Evolutionary conservation across 495 filamentous ascomycete species (phyloP), one percentile per base, ranked within the genome.

Genomic region (Beverwykella pulmonaria): DNA sequence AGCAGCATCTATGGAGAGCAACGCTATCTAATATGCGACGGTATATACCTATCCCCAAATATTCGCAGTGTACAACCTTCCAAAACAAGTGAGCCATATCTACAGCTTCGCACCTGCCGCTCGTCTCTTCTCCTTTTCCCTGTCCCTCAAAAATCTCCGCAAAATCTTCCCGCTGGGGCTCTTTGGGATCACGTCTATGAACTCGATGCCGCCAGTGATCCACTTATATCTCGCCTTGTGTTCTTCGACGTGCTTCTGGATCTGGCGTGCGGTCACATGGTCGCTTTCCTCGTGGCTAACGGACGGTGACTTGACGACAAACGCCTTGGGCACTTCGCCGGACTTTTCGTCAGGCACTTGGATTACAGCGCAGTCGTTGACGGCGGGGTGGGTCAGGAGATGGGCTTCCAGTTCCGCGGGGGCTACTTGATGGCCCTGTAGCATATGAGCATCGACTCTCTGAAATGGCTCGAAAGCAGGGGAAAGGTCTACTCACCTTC

Each of bases 131-230:
- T 87, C 89, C 77, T 82, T 90, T 75, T 93, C 91, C 74, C 84
- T 83, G 73, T 98, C 93, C 36, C 91, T 84, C 60, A 98, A 76
- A 68, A 95, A 69, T 20, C 91, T 82, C 44, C 92, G 80, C 72
- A 98, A 74, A 68, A 98, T 97, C 87, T 98, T 97, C 14, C 93
- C 93, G 74, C 88, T 92, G 0, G 93, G 89, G 70, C 90, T 95
- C 82, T 97, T 97, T 20, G 93, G 93, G 61, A 97, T 84, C 0
- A 67, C 80, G 63, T 88, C 85, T 27, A 88, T 76, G 71, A 97
- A 97, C 71, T 88, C 83, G 9, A 96, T 81, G 5, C 92, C 92
- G 3, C 92, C 92, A 75, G 87, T 90, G 63, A 97, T 78, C 90
- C 91, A 92, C 83, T 97, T 97, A 74, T 96, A 90, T 47, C 86